Evolutionary conservation across 805 yeast genomes (phyloP), one percentile per base, ranked within the genome.

Genomic region (Teunomyces atbi): DNA sequence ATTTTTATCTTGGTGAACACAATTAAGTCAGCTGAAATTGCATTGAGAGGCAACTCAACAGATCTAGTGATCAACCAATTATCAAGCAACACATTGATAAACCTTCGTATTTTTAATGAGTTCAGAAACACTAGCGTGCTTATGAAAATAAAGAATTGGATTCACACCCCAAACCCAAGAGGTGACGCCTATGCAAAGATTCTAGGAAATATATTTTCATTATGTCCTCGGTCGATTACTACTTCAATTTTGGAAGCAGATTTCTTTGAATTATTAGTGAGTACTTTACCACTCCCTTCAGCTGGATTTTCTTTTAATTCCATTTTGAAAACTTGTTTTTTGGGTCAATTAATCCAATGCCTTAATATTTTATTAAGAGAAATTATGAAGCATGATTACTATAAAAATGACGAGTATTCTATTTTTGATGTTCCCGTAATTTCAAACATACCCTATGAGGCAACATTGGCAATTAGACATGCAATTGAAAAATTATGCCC

Each of bases 21-120:
- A 0, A 76, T 86, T 16, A 79, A 81, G 45, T 78, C 87, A 2
- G 63, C 79, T 6, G 96, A 89, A 55, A 79, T 87, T 10, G 66
- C 85, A 0, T 59, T 83, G 26, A 69, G 96, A 48, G 88, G 88
- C 0, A 57, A 65, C 1, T 54, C 68, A 1, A 62, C 73, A 11
- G 54, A 61, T 15, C 51, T 81, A 10, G 58, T 86, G 0, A 65
- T 81, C 2, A 71, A 73, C 34, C 89, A 84, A 46, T 53, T 89
- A 3, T 77, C 89, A 0, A 77, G 81, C 54, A 89, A 85, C 50
- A 64, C 76, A 1, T 54, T 87, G 37, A 72, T 86, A 1, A 75
- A 83, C 12, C 62, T 89, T 46, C 66, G 94, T 46, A 74, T 78
- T 2, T 54, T 66, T 38, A 63, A 63, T 45, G 77, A 73, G 43